Evolutionary conservation across 225 moss, liverwort and hornwort genomes (phyloP), one percentile per base, ranked within the genome.

Genomic region (Rhytidiadelphus loreus): DNA sequence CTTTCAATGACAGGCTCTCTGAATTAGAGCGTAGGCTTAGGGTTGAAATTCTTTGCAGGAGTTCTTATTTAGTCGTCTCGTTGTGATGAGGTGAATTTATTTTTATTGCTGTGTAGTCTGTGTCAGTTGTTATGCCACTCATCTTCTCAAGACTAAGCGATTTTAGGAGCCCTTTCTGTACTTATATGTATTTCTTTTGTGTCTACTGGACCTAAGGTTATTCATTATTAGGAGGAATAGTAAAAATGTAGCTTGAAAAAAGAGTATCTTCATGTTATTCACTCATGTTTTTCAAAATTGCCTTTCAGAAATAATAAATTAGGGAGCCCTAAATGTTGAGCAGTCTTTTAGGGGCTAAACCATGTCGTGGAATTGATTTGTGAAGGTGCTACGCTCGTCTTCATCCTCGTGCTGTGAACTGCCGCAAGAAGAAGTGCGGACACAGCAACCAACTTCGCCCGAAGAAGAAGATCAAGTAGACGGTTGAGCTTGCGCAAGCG

Each of bases 361-460:
- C 43, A 19, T 75, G 66, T 33, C 4, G 4, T 88, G 46, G 33
- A 29, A 41, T 79, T 71, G 55, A 28, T 29, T 57, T 89, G 20
- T 86, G 89, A 76, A 97, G 97, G 92, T 97, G 97, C 87, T 97
- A 97, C 55, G 96, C 96, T 63, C 95, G 97, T 83, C 92, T 98
- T 61, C 98, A 98, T 83, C 97, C 96, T 12, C 94, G 96, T 78
- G 96, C 98, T 60, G 96, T 98, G 32, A 98, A 98, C 72, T 98
- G 97, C 74, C 92, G 96, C 89, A 98, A 98, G 94, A 97, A 96
- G 85, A 98, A 98, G 90, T 98, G 98, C 77, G 96, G 96, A 77
- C 98, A 98, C 91, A 98, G 94, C 89, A 98, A 98, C 90, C 96
- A 98, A 96, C 91, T 96, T 60, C 92, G 95, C 70, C 96, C 96